Evolutionary conservation across 139 green algal genomes (phyloP), one percentile per base, ranked within the genome.

Genomic region (Picochlorum sp.): DNA sequence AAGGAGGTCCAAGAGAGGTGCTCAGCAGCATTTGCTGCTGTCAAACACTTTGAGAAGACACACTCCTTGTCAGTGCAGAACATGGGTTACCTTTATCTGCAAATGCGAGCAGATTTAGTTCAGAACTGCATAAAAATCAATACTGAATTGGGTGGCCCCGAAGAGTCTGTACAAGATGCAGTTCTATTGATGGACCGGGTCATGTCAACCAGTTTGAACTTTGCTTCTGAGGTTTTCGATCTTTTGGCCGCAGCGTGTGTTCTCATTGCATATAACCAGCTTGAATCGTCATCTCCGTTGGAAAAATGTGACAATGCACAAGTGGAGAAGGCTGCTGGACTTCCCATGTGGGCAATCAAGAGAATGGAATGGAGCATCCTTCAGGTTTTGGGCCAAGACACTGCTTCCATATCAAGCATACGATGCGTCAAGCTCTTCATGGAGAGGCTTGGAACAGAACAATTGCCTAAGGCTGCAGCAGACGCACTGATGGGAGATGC

Each of bases 351-450:
- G 18, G 54, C 70, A 1, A 47, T 93, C 6, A 70, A 72, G 4
- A 78, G 85, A 41, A 88, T 90, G 82, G 82, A 86, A 70, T 89
- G 80, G 78, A 82, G 84, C 64, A 50, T 86, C 26, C 62, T 60
- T 4, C 57, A 68, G 31, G 64, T 62, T 26, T 75, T 89, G 13
- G 34, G 51, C 6, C 68, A 78, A 52, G 83, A 90, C 69, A 83
- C 78, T 2, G 26, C 76, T 1, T 70, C 81, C 38, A 88, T 93
- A 45, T 81, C 66, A 20, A 74, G 83, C 4, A 69, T 88, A 70
- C 77, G 78, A 49, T 88, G 83, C 71, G 69, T 90, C n/a, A 79
- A 83, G 28, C 60, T 90, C 7, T 90, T 87, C 70, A 66, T 90
- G 38, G 80, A 88, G 62, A 77, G 86, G 50, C 63, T 90, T 50